Evolutionary conservation across 1,284 basidiomycete genomes (phyloP).

Genomic region (Rhizoctonia solani): DNA sequence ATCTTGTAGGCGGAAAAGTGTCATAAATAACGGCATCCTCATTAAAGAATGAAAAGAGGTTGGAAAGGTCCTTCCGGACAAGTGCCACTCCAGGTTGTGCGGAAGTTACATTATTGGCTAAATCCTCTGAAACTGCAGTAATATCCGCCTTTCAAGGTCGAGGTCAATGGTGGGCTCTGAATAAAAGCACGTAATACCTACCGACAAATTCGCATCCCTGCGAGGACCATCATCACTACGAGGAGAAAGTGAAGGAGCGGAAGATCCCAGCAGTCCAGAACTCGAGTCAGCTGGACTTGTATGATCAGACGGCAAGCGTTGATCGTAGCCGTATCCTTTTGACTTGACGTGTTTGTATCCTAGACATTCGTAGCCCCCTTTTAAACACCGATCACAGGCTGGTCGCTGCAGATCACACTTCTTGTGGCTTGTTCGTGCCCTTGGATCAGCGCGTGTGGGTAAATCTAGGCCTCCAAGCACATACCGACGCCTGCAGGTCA

Average conservation of each 20-base stretch:
- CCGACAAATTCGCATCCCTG: neutral
- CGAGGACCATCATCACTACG: neutral
- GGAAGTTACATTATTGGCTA: too few species aligned
- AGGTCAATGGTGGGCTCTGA: too few species aligned
- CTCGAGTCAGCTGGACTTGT: neutral
- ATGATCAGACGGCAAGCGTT: neutral
- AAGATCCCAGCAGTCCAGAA: neutral
- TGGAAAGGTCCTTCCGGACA: neutral
- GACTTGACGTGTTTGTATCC: neutral
- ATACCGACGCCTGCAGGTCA: conserved; percentile 29
- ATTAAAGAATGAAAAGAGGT: neutral
- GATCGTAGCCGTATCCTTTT: neutral
- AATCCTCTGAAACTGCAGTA: too few species aligned
- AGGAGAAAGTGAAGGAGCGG: neutral
- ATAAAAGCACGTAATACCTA: too few species aligned
- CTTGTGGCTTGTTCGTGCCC: neutral
- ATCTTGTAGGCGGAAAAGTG: neutral
- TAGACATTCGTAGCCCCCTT: neutral
- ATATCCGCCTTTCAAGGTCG: too few species aligned
- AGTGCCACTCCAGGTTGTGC: neutral
- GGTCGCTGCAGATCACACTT: neutral
- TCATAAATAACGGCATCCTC: neutral
- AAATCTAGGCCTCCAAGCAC: neutral
- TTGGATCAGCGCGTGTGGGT: neutral
- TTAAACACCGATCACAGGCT: neutral